Evolutionary conservation across 805 yeast species (phyloP), one percentile per base, ranked within the genome.

Genomic region (Torulaspora franciscae): DNA sequence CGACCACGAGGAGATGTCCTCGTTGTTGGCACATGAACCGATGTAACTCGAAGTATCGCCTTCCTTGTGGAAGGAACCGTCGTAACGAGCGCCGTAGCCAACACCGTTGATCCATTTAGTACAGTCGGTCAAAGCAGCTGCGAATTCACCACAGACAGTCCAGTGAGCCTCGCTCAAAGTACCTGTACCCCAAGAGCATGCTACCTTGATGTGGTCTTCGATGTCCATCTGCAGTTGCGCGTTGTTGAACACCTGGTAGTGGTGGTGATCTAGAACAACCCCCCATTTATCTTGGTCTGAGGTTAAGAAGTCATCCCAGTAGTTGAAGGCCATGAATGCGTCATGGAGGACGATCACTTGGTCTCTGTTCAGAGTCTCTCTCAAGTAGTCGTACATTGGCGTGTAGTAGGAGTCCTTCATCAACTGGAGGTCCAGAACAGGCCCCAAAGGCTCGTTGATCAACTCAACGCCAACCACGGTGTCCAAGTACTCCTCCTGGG

Each of bases 61-160:
- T 11, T 35, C 45, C 41, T 56, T 60, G 24, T 44, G 15, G 60
- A 57, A 80, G 6, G 79, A 60, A 33, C 85, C 87, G 45, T 85
- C 89, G 66, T 76, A 88, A 59, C 96, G 78, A 26, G 95, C 81
- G 48, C 95, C 95, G 48, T 80, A 70, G 43, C 81, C 81, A 15
- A 84, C 90, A 60, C 97, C 96, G 58, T 90, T 90, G 38, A 90
- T 69, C 95, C 95, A 84, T 47, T 74, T 73, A 6, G 93, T 78
- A 71, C 97, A 90, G 68, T 90, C 96, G 3, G 96, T 89, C 52
- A 90, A 73, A 1, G 97, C 97, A 9, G 89, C 95, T 19, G 86
- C 72, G 86, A 91, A 90, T 70, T 89, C 96, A 49, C 96, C 97
- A 37, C 79, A 75, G 26, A 89, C 72, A 43, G 76, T 75, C 86